phyloP scores from a whole-genome alignment of 345 rosid genomes.

The Stellera chamaejasme region DNA sequence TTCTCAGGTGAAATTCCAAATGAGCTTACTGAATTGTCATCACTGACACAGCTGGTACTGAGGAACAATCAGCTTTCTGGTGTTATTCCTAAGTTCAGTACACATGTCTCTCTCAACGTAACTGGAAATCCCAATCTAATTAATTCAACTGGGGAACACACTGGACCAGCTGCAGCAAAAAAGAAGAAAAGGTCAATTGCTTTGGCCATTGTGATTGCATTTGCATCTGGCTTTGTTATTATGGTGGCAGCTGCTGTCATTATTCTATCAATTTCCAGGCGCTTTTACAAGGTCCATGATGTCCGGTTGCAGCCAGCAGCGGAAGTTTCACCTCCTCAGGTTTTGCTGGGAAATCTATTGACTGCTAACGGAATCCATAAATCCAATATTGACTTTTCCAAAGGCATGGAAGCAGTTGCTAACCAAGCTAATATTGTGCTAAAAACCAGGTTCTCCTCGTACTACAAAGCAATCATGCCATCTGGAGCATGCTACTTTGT shows the following conservation, averaged over 20 bases:
- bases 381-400: slow-evolving; percentile 54
- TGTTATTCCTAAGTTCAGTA: slow-evolving; percentile 23
- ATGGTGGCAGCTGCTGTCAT: slow-evolving; percentile 23
- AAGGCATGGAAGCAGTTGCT: slow-evolving; percentile 55
- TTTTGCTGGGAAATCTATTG: slow-evolving; percentile 46
- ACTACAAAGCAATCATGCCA: slow-evolving; percentile 68
- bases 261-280: slow-evolving; percentile 25
- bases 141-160: background rate
- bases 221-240: slow-evolving; percentile 28
- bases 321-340: slow-evolving; percentile 34
- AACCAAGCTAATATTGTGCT: slow-evolving; percentile 34
- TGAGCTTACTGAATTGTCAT: slow-evolving; percentile 7
- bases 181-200: slow-evolving; percentile 22
- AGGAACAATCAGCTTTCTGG: slow-evolving; percentile 57
- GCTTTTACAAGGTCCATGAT: slow-evolving; percentile 34
- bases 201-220: slow-evolving; percentile 24
- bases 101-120: slow-evolving; percentile 12
- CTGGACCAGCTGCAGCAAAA: background rate
- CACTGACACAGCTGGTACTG: slow-evolving; percentile 49
- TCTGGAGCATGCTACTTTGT: slow-evolving; percentile 60
- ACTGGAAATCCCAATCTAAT: slow-evolving; percentile 36
- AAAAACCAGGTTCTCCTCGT: slow-evolving; percentile 65
- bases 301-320: slow-evolving; percentile 28
- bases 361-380: slow-evolving; percentile 54
- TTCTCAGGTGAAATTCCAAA: slow-evolving; percentile 48